Evolutionary conservation across 495 filamentous ascomycete genomes (phyloP), one percentile per base, ranked within the genome.

Genomic region (Podospora appendiculata): DNA sequence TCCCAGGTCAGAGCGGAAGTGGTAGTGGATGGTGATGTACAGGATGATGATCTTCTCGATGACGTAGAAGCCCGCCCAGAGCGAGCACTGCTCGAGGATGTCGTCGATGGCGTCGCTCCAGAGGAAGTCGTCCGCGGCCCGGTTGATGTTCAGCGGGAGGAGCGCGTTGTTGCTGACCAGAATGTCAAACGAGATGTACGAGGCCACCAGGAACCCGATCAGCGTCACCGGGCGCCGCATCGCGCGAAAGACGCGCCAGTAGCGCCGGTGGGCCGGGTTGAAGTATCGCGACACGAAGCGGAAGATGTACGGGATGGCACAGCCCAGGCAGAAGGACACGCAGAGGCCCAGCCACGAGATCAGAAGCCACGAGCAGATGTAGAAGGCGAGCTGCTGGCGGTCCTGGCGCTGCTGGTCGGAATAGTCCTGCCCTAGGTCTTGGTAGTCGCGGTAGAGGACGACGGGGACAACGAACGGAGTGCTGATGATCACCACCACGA

Each of bases 11-110:
- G 89, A 90, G 51, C 90, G 86, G 63, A 84, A 80, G 65, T 91
- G 88, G 61, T 90, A 92, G 59, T 85, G 84, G 63, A 92, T 85
- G n/a, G 84, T 87, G 58, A 90, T 84, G 33, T 89, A 74, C 65
- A 89, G 86, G 35, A 91, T 81, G 32, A 87, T 58, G 14, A 84
- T 58, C 59, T 88, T 88, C 62, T 89, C 84, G 4, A 66, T 74
- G 6, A 89, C 63, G 57, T 81, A 84, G 47, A 91, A 62, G 17
- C 45, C 48, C 3, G 56, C 60, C 56, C 63, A 66, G n/a, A 66
- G 53, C 0, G 50, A 48, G 16, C 53, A 39, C 33, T 62, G 62
- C 41, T 61, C 25, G 14, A 64, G 58, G 17, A 66, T 18, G 45
- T 61, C 62, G 16, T 40, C 38, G 36, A 62, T 57, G 8, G 57